A percentile compares a stretch with the other conserved stretches of the same genome.
phyloP scores from a whole-genome alignment of 257 asterid genomes.

The Nicotiana tomentosiformis region DNA sequence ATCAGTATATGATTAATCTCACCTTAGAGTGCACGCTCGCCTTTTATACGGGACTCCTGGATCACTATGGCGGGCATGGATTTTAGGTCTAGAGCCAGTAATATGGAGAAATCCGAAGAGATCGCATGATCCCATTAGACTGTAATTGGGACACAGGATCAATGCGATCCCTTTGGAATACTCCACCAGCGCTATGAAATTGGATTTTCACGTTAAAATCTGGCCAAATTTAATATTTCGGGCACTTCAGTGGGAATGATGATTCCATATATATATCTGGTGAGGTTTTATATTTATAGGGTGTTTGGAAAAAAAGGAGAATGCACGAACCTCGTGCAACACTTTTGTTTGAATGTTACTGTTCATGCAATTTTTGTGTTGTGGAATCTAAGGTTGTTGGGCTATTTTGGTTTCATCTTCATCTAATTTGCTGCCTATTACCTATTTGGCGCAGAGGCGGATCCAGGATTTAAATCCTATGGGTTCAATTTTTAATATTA shows the following conservation, averaged over 20 bases:
- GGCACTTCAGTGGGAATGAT: neutral
- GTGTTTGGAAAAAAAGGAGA: neutral
- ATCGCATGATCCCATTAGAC: constrained; percentile 21
- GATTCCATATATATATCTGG: neutral
- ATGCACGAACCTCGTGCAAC: constrained; percentile 7
- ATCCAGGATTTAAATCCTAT: too few relatives aligned
- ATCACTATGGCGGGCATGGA: too few relatives aligned
- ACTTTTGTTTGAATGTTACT: neutral
- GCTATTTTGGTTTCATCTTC: neutral
- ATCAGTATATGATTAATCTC: neutral
- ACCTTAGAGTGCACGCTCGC: neutral
- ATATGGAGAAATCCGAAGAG: constrained; percentile 22
- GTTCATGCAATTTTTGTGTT: constrained; percentile 3
- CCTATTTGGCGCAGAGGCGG: neutral
- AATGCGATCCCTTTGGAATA: constrained; percentile 69
- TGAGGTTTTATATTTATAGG: constrained; percentile 3
- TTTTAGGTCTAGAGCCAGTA: neutral
- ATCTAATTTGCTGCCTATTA: neutral
- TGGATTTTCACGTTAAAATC: neutral
- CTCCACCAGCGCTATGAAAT: constrained; percentile 18
- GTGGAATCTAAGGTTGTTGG: constrained; percentile 1
- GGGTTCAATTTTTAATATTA: too few relatives aligned
- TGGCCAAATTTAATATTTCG: neutral
- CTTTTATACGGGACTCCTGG: too few relatives aligned
- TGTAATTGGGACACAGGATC: constrained; percentile 4